Evolutionary conservation across 2,329 filamentous ascomycete species (phyloP), one percentile per base, ranked within the genome.

Genomic region (Zelopaecilomyces penicillatus): DNA sequence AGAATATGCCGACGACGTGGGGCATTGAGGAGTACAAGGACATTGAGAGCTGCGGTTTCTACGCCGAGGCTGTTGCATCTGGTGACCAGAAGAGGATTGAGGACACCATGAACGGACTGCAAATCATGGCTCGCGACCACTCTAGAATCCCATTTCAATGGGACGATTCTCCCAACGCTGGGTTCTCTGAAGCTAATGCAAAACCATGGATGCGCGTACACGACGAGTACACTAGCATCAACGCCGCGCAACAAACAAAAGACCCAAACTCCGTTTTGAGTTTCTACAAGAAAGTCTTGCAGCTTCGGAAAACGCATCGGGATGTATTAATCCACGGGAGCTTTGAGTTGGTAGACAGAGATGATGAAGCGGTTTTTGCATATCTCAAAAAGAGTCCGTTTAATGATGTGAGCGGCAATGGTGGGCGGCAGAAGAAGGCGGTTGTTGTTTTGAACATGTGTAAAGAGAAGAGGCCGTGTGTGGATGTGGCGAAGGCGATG

Each of bases 201-300:
- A 70, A 69, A 50, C 79, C 83, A 0, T 87, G 83, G 83, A 86
- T 86, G 78, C 69, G 76, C 2, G 73, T 81, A 1, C 80, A 85
- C 52, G 76, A 82, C 19, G 67, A 74, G 30, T 81, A 76, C 53
- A 52, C 52, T 3, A 55, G 64, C 2, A 68, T 81, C 55, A 87
- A 86, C 46, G 80, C 74, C 2, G 68, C 66, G 0, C 58, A 57
- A 3, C 76, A 82, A 54, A 49, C 54, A 2, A 49, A 53, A 0
- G 70, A 76, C n/a, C 55, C 55, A 0, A 56, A 67, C 2, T 75
- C 73, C 0, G 73, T 83, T 1, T 61, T 81, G 5, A 70, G 68
- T 27, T 85, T 82, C 57, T 85, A 81, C 67, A 76, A 74, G 56
- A 61, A 62, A 29, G 67, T 68, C 31, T 57, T 85, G 31, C 56